Evolutionary conservation across 805 yeast genomes (phyloP), one percentile per base, ranked within the genome.

Genomic region (Yamadazyma sp.): DNA sequence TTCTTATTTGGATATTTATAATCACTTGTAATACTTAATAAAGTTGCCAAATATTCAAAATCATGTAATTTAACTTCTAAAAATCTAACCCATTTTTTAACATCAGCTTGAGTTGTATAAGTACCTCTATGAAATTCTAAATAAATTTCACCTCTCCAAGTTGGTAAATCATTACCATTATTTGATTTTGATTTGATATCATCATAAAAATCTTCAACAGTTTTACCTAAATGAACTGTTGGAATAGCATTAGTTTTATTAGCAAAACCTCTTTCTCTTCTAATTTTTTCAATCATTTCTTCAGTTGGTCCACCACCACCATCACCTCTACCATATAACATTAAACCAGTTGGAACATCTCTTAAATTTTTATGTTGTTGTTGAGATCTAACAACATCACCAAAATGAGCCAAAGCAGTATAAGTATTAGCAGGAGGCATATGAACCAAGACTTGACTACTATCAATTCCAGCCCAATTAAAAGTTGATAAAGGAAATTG

Each of bases 241-340:
- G 98, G 98, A 39, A 93, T 72, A 3, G 91, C 94, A 5, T 88
- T 93, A 10, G 82, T 82, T 4, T 82, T 81, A 52, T 91, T 84
- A 14, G 88, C 75, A 40, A 89, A 58, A 11, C 97, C 97, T 52
- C 98, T 75, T 56, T 91, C 82, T 49, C 98, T 79, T 54, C 98
- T 78, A 52, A 91, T 70, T 56, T 87, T 89, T 55, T 93, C 98
- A 44, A 91, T 52, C 95, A 88, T 89, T 52, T 86, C 95, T 25
- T 85, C 84, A 4, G 86, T 81, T 30, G 98, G 98, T 6, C 98
- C 98, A 45, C 98, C 98, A 43, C 98, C 98, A 49, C 98, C 98
- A 56, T 91, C 98, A 51, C 98, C 98, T 50, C 84, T 81, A 25
- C 98, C 98, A 50, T 76, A 93, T 27, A 88, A 66, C 53, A 93